Conservation (phyloP, 2,329 filamentous ascomycete genomes). For the Paraphaeosphaeria sporulosa region DNA sequence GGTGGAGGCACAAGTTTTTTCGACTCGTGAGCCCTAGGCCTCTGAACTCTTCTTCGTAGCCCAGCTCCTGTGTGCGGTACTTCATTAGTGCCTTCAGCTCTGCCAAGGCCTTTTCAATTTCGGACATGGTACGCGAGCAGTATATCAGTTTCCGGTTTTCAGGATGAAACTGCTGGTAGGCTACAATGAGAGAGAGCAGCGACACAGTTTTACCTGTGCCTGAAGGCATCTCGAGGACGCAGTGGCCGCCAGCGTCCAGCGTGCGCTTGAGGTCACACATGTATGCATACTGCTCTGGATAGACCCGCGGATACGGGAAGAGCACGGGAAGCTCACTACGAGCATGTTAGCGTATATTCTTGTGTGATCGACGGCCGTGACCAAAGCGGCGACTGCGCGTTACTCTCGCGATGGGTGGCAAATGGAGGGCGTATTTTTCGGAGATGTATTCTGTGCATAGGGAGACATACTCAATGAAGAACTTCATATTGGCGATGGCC, state of each 20-base stretch:
- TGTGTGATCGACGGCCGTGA: not conserved
- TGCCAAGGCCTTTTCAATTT: slow-evolving; percentile 96
- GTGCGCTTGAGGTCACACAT: slow-evolving; percentile 89
- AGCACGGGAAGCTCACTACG: slow-evolving; percentile 71
- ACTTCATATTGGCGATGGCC: slow-evolving; percentile 68
- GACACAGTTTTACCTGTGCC: slow-evolving; percentile 98
- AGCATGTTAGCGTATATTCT: slow-evolving; percentile 9
- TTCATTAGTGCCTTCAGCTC: slow-evolving; percentile 95
- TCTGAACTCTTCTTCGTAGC: slow-evolving; percentile 88
- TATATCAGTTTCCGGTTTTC: slow-evolving; percentile 97
- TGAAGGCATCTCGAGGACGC: slow-evolving; percentile 98
- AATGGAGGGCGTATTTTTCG: too few relatives aligned
- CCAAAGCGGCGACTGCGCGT: not conserved
- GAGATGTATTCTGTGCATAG: not conserved
- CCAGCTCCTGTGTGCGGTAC: slow-evolving; percentile 88
- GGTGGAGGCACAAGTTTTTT: slow-evolving; percentile 96
- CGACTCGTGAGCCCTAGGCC: slow-evolving; percentile 92
- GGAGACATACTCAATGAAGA: slow-evolving; percentile 73
- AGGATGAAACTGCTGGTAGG: slow-evolving; percentile 93
- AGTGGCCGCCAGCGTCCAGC: slow-evolving; percentile 92
- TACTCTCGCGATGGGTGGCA: not conserved
- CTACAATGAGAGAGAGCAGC: slow-evolving; percentile 90
- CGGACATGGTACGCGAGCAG: slow-evolving; percentile 99
- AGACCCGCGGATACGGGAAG: slow-evolving; percentile 78
- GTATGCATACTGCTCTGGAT: slow-evolving; percentile 68